Evolutionary conservation across 345 rosid species (phyloP).

Genomic region (Anastatica hierochuntica): DNA sequence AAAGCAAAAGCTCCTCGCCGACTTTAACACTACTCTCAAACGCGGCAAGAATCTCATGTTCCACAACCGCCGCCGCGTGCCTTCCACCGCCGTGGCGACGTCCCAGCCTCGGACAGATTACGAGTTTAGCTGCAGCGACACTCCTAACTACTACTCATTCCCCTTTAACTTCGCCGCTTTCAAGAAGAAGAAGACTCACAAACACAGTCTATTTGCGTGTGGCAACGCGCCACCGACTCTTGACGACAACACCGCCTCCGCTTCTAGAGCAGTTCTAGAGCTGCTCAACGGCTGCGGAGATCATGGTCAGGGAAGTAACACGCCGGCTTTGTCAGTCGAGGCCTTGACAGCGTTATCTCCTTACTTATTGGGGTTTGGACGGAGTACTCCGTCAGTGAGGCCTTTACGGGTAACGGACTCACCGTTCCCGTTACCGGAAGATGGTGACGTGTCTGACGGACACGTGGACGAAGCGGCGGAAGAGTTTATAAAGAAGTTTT

Average conservation of each 20-base stretch:
- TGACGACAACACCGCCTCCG: conserved; percentile 37
- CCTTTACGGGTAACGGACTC: conserved; percentile 87
- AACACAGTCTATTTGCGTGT: conserved; percentile 45
- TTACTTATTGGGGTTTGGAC: conserved; percentile 54
- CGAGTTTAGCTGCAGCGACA: conserved; percentile 94
- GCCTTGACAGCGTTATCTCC: conserved; percentile 69
- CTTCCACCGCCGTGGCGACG: neutral
- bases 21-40: conserved; percentile 63
- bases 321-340: conserved; percentile 8
- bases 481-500: conserved; percentile 72
- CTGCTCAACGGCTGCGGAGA: conserved; percentile 31
- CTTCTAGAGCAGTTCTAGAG: conserved; percentile 48
- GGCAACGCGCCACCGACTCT: conserved; percentile 50
- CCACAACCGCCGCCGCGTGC: conserved; percentile 37
- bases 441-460: conserved; percentile 38
- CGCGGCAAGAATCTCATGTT: conserved; percentile 77
- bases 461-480: conserved; percentile 66
- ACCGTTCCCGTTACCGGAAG: conserved; percentile 61
- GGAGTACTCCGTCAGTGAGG: conserved; percentile 51
- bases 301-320: conserved; percentile 2
- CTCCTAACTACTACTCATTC: conserved; percentile 53
- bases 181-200: conserved; percentile 26
- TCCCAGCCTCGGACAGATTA: conserved; percentile 32
- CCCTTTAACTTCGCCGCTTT: conserved; percentile 29
- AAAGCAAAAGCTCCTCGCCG: conserved; percentile 52